A percentile compares a stretch with the other conserved stretches of the same genome.
phyloP scores from a whole-genome alignment of 352 stramenopile species.

The Globisporangium acanthophoron region DNA sequence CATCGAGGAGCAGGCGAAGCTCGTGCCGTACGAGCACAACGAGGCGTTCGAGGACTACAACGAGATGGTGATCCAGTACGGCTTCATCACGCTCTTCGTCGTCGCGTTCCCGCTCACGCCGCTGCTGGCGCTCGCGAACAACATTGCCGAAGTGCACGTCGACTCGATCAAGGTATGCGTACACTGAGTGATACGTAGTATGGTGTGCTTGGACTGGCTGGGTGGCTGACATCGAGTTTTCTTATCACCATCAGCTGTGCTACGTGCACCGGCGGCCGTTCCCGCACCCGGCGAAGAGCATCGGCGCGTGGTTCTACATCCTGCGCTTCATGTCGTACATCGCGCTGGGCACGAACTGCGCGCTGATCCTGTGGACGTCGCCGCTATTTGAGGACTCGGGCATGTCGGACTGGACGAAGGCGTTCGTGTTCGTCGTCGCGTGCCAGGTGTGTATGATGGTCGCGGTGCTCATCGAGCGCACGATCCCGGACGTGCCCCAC shows the following conservation, averaged over 20 bases:
- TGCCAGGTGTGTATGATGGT: constrained; percentile 69
- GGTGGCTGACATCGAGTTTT: neutral
- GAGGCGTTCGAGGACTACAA: constrained; percentile 89
- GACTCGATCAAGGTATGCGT: constrained; percentile 64
- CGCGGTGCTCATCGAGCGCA: constrained; percentile 50
- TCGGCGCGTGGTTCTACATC: constrained; percentile 91
- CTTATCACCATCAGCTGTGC: constrained; percentile 29
- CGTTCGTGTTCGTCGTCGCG: constrained; percentile 64
- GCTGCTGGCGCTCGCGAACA: constrained; percentile 87
- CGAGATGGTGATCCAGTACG: constrained; percentile 93
- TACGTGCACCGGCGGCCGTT: constrained; percentile 75
- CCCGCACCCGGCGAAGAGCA: constrained; percentile 74
- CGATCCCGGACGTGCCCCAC: constrained; percentile 50
- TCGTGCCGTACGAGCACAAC: constrained; percentile 75
- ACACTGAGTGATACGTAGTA: neutral
- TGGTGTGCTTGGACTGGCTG: neutral
- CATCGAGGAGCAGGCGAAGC: constrained; percentile 81
- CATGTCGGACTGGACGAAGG: constrained; percentile 34
- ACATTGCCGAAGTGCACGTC: constrained; percentile 89
- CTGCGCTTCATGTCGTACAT: constrained; percentile 80
- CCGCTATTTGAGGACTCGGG: constrained; percentile 41
- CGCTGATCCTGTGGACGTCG: constrained; percentile 81
- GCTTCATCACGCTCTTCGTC: constrained; percentile 94
- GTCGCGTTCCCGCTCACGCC: constrained; percentile 91
- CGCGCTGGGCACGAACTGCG: constrained; percentile 68